Percentiles rank a stretch among this genome's conserved stretches.
Evolutionary conservation across 371 early-diverging fungal genomes (phyloP).

Genomic region (Circinella minor): DNA sequence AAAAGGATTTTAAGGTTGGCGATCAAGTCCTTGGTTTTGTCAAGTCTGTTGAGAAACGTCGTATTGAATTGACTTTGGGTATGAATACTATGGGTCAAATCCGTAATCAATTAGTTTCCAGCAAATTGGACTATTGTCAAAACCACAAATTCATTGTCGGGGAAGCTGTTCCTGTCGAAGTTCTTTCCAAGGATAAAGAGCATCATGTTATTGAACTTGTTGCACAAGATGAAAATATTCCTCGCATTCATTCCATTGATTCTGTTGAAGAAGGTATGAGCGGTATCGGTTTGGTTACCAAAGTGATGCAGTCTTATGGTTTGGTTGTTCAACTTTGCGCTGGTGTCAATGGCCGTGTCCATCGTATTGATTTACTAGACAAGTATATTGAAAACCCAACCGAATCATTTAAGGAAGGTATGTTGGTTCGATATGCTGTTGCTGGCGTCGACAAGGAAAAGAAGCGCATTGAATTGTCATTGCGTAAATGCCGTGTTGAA

Average conservation of each 20-base stretch:
- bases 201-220: slow-evolving; percentile 40
- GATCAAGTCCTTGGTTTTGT: slow-evolving; percentile 62
- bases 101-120: slow-evolving; percentile 49
- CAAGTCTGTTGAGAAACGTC: slow-evolving; percentile 45
- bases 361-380: slow-evolving; percentile 69
- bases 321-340: slow-evolving; percentile 55
- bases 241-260: slow-evolving; percentile 41
- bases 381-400: slow-evolving; percentile 55
- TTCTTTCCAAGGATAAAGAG: slow-evolving; percentile 50
- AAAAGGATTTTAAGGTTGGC: slow-evolving; percentile 54
- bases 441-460: slow-evolving; percentile 51
- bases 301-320: slow-evolving; percentile 47
- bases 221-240: slow-evolving; percentile 34
- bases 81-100: slow-evolving; percentile 51
- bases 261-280: slow-evolving; percentile 56
- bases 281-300: slow-evolving; percentile 57
- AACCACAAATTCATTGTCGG: slow-evolving; percentile 61
- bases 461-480: slow-evolving; percentile 66
- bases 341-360: slow-evolving; percentile 61
- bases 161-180: slow-evolving; percentile 60
- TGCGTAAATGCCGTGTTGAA: slow-evolving; percentile 59
- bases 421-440: slow-evolving; percentile 60
- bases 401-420: slow-evolving; percentile 46
- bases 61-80: slow-evolving; percentile 50
- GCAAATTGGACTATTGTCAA: slow-evolving; percentile 46